Percentiles rank a stretch among this genome's conserved stretches.
Conservation (phyloP, 495 filamentous ascomycete genomes). For the Alectoria sarmentosa region DNA sequence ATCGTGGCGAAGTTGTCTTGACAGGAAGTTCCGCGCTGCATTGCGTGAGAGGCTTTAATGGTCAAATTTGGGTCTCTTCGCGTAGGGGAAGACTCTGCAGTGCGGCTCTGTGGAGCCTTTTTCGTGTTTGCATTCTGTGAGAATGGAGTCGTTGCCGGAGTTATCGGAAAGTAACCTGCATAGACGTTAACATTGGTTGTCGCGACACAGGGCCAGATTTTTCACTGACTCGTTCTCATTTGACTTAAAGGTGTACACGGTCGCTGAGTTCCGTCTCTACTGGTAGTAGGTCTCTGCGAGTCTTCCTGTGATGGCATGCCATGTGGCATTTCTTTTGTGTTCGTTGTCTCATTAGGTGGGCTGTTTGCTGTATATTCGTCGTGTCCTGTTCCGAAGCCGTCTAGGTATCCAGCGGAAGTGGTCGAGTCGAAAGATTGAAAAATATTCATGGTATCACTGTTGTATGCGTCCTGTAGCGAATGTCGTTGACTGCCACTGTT, state of each 20-base stretch:
- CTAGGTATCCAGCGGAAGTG: constrained; percentile 23
- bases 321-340: background rate
- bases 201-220: background rate
- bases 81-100: constrained; percentile 24
- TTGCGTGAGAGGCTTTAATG: constrained; percentile 36
- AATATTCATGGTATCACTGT: constrained; percentile 27
- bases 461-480: constrained; percentile 29
- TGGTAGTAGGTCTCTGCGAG: constrained; percentile 6
- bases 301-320: constrained; percentile 2
- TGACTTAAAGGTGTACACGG: constrained; percentile 54
- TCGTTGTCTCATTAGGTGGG: constrained; percentile 11
- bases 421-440: constrained; percentile 16
- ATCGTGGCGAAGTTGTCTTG: constrained; percentile 33
- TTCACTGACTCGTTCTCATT: constrained; percentile 44
- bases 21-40: constrained; percentile 44
- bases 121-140: constrained; percentile 35
- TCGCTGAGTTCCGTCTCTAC: constrained; percentile 32
- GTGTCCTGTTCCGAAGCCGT: constrained; percentile 22
- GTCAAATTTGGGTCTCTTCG: constrained; percentile 27
- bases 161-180: constrained; percentile 41
- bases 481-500: constrained; percentile 22
- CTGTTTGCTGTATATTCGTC: constrained; percentile 13
- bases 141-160: constrained; percentile 44
- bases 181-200: constrained; percentile 20
- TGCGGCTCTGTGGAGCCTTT: constrained; percentile 11